Evolutionary conservation across 2,329 filamentous ascomycete species (phyloP).

Genomic region (Xylariomycetidae sp.): DNA sequence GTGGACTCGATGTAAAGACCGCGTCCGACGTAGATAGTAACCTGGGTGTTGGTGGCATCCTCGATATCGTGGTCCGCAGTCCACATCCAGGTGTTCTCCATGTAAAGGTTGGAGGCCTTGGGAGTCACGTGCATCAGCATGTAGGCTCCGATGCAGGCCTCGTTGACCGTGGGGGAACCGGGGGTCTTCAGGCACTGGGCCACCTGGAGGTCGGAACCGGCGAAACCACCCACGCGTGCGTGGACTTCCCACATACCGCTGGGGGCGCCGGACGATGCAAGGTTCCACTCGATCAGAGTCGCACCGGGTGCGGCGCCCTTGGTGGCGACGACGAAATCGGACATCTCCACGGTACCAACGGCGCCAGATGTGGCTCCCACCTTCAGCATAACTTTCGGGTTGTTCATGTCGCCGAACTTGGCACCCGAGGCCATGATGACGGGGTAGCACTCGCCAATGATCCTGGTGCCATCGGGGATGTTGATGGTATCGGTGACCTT

Average conservation of each 20-base stretch:
- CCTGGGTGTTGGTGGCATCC: constrained; percentile 38
- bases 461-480: constrained; percentile 36
- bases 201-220: constrained; percentile 61
- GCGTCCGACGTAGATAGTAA: constrained; percentile 47
- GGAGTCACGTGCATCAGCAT: constrained; percentile 33
- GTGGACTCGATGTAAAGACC: constrained; percentile 39
- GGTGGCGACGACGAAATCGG: constrained; percentile 66
- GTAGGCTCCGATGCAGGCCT: constrained; percentile 31
- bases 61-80: constrained; percentile 51
- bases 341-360: constrained; percentile 60
- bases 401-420: constrained; percentile 49
- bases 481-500: constrained; percentile 40
- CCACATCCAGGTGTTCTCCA: constrained; percentile 41
- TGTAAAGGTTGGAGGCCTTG: constrained; percentile 27
- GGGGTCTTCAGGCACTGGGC: constrained; percentile 57
- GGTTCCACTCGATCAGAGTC: constrained; percentile 67
- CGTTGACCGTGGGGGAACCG: constrained; percentile 21
- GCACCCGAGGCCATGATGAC: constrained; percentile 48
- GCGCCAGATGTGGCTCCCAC: constrained; percentile 57
- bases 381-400: constrained; percentile 59
- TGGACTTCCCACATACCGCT: constrained; percentile 69
- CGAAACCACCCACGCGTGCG: constrained; percentile 65
- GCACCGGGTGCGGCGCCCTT: constrained; percentile 62
- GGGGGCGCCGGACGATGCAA: constrained; percentile 41
- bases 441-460: constrained; percentile 28